These are phyloP conservation scores for Laburnicola sp. DNA, from an alignment of 2,329 filamentous ascomycete genomes.

Conservation along the genomic window DNA sequence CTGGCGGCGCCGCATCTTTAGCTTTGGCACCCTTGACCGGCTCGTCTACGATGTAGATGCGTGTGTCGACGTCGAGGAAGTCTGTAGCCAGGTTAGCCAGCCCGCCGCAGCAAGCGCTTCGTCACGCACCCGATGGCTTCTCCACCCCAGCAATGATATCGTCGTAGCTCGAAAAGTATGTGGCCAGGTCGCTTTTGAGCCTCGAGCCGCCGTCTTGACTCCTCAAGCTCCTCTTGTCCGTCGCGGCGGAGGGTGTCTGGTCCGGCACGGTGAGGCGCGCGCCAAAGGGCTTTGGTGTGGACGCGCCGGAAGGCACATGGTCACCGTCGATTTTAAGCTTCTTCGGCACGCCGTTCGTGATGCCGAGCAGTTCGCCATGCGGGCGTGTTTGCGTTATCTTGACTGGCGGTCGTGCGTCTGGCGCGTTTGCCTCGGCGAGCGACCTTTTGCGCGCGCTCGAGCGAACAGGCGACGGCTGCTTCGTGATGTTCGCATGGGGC, in stretches of 20 bases:
- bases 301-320: constrained; percentile 34
- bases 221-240: constrained; percentile 74
- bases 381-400: constrained; percentile 50
- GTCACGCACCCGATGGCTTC: constrained; percentile 69
- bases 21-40: constrained; percentile 39
- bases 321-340: constrained; percentile 40
- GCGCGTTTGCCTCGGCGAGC: constrained; percentile 31
- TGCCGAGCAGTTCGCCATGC: constrained; percentile 47
- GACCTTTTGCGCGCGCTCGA: constrained; percentile 37
- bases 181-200: constrained; percentile 87
- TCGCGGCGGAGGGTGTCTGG: constrained; percentile 16
- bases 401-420: constrained; percentile 45
- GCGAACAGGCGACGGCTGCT: constrained; percentile 22
- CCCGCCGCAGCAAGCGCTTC: constrained; percentile 15
- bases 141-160: constrained; percentile 86
- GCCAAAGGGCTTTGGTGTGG: constrained; percentile 37
- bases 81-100: constrained; percentile 56
- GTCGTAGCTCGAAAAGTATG: constrained; percentile 93
- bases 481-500: constrained; percentile 16
- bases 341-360: constrained; percentile 48
- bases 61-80: constrained; percentile 70
- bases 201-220: constrained; percentile 80
- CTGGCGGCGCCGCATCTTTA: constrained; percentile 21
- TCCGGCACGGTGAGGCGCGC: constrained; percentile 33
- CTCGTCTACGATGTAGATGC: constrained; percentile 70